Evolutionary conservation across 805 yeast genomes (phyloP), one percentile per base, ranked within the genome.

Genomic region (Maudiozyma saulgeensis): DNA sequence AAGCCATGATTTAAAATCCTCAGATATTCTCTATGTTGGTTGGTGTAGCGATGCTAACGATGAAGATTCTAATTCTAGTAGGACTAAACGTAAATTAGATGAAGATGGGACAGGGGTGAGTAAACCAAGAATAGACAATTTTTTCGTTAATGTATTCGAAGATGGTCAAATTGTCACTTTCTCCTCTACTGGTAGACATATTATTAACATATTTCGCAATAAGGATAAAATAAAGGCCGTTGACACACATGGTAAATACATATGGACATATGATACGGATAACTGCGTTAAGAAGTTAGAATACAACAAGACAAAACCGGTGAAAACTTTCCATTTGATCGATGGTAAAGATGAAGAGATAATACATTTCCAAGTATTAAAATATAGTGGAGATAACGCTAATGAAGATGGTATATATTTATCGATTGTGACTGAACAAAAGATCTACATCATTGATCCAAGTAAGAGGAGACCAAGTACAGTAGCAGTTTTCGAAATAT

Each of bases 391-490:
- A 7, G 32, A 41, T 13, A 18, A 41, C 21, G 18, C 18, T 12
- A 26, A 35, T 25, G 42, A 49, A 11, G 53, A 46, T 23, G 53
- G 52, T 4, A 51, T 48, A 32, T 53, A 53, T 9, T 49, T 73
- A 12, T 52, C 68, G 47, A 63, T 64, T 12, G 52, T 59, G 15
- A 57, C 67, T 4, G 60, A 59, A 45, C 46, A 57, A 59, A 74
- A 81, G 9, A 82, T 82, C 11, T 81, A 80, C 60, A 71, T 83
- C 49, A 77, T 83, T 60, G 87, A 83, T 63, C 87, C 87, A 41
- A 56, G 60, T n/a, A 62, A 64, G 47, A 66, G 66, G 50, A 62
- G 65, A 49, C 69, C 69, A 15, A 49, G 54, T 3, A 60, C 64
- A 0, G 47, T 57, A 19, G 55, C 61, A 6, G 56, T 52, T 38